Conservation (phyloP, 805 yeast genomes). For the Candida sanyiensis region DNA sequence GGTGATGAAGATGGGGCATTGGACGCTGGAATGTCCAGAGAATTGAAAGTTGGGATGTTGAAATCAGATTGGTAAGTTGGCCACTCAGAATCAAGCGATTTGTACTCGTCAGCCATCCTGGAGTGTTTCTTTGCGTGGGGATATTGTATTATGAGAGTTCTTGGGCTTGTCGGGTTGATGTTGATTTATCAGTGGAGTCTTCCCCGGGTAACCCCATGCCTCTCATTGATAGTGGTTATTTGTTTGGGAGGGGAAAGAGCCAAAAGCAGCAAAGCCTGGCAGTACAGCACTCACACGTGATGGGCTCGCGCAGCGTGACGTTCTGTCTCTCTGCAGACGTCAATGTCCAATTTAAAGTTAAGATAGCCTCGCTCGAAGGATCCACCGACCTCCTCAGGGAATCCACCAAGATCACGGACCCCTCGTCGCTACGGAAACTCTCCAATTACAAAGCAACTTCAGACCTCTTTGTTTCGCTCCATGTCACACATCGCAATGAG, state of each 20-base stretch:
- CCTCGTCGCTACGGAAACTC: slow-evolving; percentile 36
- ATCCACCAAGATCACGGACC: slow-evolving; percentile 43
- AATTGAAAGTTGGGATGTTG: slow-evolving; percentile 57
- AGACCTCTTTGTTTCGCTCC: slow-evolving; percentile 40
- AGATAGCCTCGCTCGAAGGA: slow-evolving; percentile 44
- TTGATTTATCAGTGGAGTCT: background rate
- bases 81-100: slow-evolving; percentile 14
- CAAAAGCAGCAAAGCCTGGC: no score
- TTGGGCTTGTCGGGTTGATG: no score
- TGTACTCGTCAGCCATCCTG: slow-evolving; percentile 3
- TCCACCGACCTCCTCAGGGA: slow-evolving; percentile 33
- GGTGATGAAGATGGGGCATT: no score
- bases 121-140: no score
- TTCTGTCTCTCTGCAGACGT: slow-evolving; percentile 55
- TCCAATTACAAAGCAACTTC: slow-evolving; percentile 34
- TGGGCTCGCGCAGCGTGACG: slow-evolving; percentile 37
- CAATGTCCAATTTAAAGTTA: slow-evolving; percentile 42
- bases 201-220: background rate
- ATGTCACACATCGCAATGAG: slow-evolving; percentile 38
- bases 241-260: no score
- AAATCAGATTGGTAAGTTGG: slow-evolving; percentile 43
- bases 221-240: no score
- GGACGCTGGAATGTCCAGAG: slow-evolving; percentile 40
- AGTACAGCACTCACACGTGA: background rate
- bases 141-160: no score